Evolutionary conservation across 768 basidiomycete genomes (phyloP), one percentile per base, ranked within the genome.

Genomic region (Albatrellus ellisii): DNA sequence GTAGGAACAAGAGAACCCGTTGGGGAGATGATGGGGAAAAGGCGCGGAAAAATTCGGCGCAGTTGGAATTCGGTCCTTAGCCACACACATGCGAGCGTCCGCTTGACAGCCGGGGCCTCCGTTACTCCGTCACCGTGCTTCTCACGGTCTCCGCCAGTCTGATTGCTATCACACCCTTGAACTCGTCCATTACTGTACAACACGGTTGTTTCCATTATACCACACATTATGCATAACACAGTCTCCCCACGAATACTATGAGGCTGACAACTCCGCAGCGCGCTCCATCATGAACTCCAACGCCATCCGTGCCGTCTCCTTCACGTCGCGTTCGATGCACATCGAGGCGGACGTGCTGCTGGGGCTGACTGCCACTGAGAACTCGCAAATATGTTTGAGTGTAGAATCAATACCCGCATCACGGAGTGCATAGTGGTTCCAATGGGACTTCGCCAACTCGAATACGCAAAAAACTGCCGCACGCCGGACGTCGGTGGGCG

Each of bases 381-480:
- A 59, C 26, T 72, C 72, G 42, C 63, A 62, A 56, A 63, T 65
- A 53, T 59, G 64, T 43, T 59, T 52, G 32, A 73, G 44, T 11
- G 65, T 66, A 8, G 59, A 55, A 34, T 67, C 65, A 40, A 73
- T 68, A n/a, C 67, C 67, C 0, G 62, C 62, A 0, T 68, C 68
- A 14, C 60, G 52, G 8, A 73, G 49, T 32, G 64, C 63, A 27
- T 60, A 53, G n/a, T 60, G 56, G 24, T 60, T 56, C 31, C 54
- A 47, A 22, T 68, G 64, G 2, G 59, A 58, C 43, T 62, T 59
- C 0, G 73, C 70, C 7, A 87, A 68, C 45, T 74, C 68, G 12
- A 71, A 57, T 2, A 87, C 67, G 45, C 76, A 78, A 1, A 65
- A 58, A 0, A 78, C 71, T 1, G 79, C 74, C 0, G 79, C 80